These are phyloP conservation scores for Mycena sanguinolenta DNA, from an alignment of 768 basidiomycete genomes.

Conservation along the genomic window DNA sequence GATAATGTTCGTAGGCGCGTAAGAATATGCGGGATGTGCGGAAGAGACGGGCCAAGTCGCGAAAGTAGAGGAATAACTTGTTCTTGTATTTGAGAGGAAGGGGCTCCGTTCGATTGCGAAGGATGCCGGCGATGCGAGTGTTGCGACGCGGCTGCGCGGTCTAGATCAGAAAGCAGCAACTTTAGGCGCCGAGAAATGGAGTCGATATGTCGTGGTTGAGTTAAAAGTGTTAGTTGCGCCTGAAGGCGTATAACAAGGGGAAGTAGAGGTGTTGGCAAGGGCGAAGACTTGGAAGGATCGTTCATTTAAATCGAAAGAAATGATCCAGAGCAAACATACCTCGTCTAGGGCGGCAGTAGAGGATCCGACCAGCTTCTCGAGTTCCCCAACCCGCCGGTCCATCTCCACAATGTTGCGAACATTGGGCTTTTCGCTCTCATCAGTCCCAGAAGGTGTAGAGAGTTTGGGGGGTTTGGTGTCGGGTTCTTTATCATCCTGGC, in stretches of 20 bases:
- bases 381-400: slow-evolving; percentile 85
- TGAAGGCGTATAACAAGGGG: slow-evolving; percentile 87
- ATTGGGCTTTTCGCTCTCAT: slow-evolving; percentile 50
- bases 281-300: slow-evolving; percentile 64
- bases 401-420: slow-evolving; percentile 75
- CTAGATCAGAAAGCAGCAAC: slow-evolving; percentile 91
- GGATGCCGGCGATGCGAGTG: slow-evolving; percentile 59
- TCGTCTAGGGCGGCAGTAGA: slow-evolving; percentile 86
- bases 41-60: slow-evolving; percentile 78
- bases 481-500: slow-evolving; percentile 41
- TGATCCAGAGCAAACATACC: slow-evolving; percentile 56
- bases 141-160: slow-evolving; percentile 76
- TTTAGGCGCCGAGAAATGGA: slow-evolving; percentile 95
- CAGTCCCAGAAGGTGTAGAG: slow-evolving; percentile 1
- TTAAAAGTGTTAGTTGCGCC: slow-evolving; percentile 87
- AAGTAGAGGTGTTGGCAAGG: slow-evolving; percentile 84
- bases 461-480: slow-evolving; percentile 14
- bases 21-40: slow-evolving; percentile 91
- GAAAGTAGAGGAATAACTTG: slow-evolving; percentile 77
- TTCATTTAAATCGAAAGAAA: background rate
- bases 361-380: slow-evolving; percentile 89
- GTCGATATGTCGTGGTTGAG: slow-evolving; percentile 96
- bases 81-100: slow-evolving; percentile 59
- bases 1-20: slow-evolving; percentile 89
- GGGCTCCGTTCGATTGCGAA: slow-evolving; percentile 53